Evolutionary conservation across 306 rosid species (phyloP), one percentile per base, ranked within the genome.

Genomic region (Vigna radiata): DNA sequence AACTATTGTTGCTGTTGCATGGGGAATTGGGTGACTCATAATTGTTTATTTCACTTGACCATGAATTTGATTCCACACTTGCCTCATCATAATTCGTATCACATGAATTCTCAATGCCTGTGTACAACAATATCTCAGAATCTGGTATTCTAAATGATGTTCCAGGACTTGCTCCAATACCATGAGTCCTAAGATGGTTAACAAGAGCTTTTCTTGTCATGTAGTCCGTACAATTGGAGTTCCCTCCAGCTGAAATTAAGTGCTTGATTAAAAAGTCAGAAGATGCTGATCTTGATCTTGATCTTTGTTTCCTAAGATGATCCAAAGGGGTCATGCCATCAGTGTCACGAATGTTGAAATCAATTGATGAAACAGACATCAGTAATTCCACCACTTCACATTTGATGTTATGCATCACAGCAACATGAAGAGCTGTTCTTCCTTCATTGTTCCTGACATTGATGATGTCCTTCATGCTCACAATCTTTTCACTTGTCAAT

Each of bases 81-180:
- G 75, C 82, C 81, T 85, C 84, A 23, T 87, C 90, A 53, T 58
- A 78, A 67, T 74, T 85, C 55, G 73, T 83, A 59, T 81, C 89
- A 47, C 82, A 86, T 64, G 78, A 85, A 68, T 85, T 91, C 49
- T 90, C 93, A 19, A 79, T 82, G 36, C 88, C 91, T 0, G 94
- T 85, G 91, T 90, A 87, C 62, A 92, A 81, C 79, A 92, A 83
- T 79, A 92, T 90, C 88, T 95, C 97, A 12, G 92, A 87, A 80
- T 95, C 99, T 11, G 98, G 88, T 36, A 95, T 86, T 81, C 97
- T 79, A 58, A 96, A 96, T 25, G 92, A 91, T 59, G 96, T 92
- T 77, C 99, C 99, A 8, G 98, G 98, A 85, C 94, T 89, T 12
- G 67, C 79, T 49, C 88, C 86, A 72, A 88, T 86, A 37, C 93